A percentile compares a stretch with the other conserved stretches of the same genome.
These are phyloP conservation scores for Trypanosoma avium DNA, from an alignment of 208 protist species.

Conservation along the genomic window DNA sequence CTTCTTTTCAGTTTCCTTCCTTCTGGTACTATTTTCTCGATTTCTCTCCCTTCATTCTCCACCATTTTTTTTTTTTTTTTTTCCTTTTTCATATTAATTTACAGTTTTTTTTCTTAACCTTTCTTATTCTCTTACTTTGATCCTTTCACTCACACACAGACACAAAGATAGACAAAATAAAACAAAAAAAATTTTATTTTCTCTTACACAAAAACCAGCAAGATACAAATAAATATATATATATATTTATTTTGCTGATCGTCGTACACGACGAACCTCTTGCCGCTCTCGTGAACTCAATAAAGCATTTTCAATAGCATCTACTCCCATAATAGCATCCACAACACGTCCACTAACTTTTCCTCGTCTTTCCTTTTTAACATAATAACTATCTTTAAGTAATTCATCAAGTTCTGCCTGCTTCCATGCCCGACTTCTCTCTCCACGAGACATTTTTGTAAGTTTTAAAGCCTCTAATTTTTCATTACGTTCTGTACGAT, in stretches of 20 bases:
- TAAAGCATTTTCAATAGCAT: slow-evolving; percentile 87
- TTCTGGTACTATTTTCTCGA: too few relatives aligned
- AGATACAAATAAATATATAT: not conserved
- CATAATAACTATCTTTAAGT: slow-evolving; percentile 90
- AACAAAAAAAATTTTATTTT: not conserved
- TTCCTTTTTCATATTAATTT: not conserved
- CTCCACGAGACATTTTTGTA: slow-evolving; percentile 77
- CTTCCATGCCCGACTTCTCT: slow-evolving; percentile 80
- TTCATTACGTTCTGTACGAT: slow-evolving; percentile 86
- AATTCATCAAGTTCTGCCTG: slow-evolving; percentile 88
- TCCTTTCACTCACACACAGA: slow-evolving; percentile 2
- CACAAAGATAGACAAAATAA: not conserved
- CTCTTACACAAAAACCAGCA: not conserved
- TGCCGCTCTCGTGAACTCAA: slow-evolving; percentile 82
- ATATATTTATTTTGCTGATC: slow-evolving; percentile 25
- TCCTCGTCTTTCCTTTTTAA: slow-evolving; percentile 86
- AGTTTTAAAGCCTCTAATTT: slow-evolving; percentile 81
- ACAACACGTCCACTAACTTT: slow-evolving; percentile 57
- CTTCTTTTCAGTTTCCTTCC: too few relatives aligned
- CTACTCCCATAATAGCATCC: slow-evolving; percentile 82
- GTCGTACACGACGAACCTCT: slow-evolving; percentile 66
- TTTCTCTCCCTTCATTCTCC: slow-evolving; percentile 12
- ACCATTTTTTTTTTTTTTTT: not conserved
- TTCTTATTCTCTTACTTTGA: slow-evolving; percentile 16
- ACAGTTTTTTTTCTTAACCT: not conserved